Conservation (phyloP, 345 rosid species). For the Populus pruinosa region DNA sequence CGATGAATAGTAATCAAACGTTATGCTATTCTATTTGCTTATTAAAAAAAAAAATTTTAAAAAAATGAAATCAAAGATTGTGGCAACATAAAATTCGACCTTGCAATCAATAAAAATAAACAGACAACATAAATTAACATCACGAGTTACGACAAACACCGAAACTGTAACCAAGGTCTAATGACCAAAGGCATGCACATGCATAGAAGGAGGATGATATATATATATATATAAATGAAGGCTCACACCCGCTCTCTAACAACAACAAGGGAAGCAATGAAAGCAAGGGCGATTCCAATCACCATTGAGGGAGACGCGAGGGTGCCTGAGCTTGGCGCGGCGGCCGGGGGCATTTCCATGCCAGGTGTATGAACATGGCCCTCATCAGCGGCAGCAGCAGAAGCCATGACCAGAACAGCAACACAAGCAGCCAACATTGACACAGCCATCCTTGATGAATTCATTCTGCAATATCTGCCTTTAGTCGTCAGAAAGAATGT, state of each 20-base stretch:
- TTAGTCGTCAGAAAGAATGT: too few relatives aligned
- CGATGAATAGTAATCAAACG: too few relatives aligned
- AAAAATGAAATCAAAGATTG: too few relatives aligned
- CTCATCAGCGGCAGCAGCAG: constrained; percentile 17
- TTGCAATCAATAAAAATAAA: too few relatives aligned
- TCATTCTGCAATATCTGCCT: not conserved
- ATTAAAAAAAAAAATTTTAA: too few relatives aligned
- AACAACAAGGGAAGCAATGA: constrained; percentile 18
- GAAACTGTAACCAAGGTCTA: not conserved
- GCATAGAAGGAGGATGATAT: too few relatives aligned
- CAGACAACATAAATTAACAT: too few relatives aligned
- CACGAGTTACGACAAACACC: not conserved
- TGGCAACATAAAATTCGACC: too few relatives aligned
- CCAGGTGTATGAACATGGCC: not conserved
- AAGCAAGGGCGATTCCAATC: constrained; percentile 17
- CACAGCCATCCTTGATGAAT: constrained; percentile 5
- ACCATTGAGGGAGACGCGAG: constrained; percentile 19
- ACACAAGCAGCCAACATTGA: constrained; percentile 17
- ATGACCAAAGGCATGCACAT: not conserved
- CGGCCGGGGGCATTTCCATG: not conserved
- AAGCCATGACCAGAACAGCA: constrained; percentile 14
- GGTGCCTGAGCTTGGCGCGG: not conserved
- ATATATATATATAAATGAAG: not conserved
- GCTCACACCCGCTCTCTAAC: not conserved
- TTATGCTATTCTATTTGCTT: too few relatives aligned